phyloP scores from a whole-genome alignment of 768 basidiomycete species.

The Solioccasus polychromus region DNA sequence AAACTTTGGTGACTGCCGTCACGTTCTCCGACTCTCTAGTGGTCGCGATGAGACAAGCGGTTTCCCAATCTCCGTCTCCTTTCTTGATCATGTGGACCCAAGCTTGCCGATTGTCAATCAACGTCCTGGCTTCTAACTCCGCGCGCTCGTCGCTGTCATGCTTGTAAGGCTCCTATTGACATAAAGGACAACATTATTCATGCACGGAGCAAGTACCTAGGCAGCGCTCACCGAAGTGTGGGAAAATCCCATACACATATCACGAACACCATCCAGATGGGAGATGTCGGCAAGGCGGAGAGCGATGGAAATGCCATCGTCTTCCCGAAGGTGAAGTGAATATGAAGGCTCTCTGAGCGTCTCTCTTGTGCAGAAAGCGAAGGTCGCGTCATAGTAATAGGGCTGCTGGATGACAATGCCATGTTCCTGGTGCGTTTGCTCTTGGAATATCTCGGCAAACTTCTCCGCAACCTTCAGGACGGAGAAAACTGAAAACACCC shows the following conservation, averaged over 20 bases:
- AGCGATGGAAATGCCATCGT: constrained; percentile 18
- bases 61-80: constrained; percentile 28
- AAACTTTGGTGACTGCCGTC: constrained; percentile 72
- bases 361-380: constrained; percentile 50
- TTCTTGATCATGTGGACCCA: constrained; percentile 59
- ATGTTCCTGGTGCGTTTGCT: constrained; percentile 13
- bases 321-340: background rate
- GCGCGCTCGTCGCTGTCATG: constrained; percentile 44
- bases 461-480: constrained; percentile 41
- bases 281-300: constrained; percentile 33
- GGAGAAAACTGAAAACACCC: constrained; percentile 69
- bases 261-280: constrained; percentile 38
- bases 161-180: constrained; percentile 52
- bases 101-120: constrained; percentile 46
- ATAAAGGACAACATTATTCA: background rate
- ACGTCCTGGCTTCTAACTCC: constrained; percentile 44
- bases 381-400: constrained; percentile 64
- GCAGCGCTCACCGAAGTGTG: constrained; percentile 47
- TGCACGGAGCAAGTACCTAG: background rate
- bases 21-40: constrained; percentile 57
- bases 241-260: constrained; percentile 56
- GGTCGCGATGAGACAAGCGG: constrained; percentile 66
- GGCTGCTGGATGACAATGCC: constrained; percentile 29
- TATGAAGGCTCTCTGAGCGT: constrained; percentile 32
- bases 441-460: constrained; percentile 50